Evolutionary conservation across 2,329 filamentous ascomycete genomes (phyloP).

Genomic region (Fusarium oligoseptatum): DNA sequence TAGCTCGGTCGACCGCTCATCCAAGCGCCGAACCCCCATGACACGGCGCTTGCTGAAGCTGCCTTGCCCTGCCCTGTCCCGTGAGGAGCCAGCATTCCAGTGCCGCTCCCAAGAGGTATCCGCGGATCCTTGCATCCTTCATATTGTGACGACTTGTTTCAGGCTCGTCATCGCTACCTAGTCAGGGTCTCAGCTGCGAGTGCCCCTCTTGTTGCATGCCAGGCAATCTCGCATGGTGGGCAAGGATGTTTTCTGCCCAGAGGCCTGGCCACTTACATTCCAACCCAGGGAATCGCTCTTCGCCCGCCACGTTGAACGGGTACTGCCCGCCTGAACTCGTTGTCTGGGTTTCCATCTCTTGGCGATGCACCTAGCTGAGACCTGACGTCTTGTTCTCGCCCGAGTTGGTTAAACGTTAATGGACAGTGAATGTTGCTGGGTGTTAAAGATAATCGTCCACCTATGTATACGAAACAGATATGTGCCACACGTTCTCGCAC

Average conservation of each 20-base stretch:
- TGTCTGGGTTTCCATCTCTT: constrained; percentile 32
- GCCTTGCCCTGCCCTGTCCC: background rate
- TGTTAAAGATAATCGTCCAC: background rate
- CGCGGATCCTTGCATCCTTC: background rate
- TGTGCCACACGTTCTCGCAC: background rate
- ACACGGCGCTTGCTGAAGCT: constrained; percentile 7
- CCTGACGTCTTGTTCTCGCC: background rate
- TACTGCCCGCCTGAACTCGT: constrained; percentile 14
- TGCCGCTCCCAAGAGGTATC: constrained; percentile 15
- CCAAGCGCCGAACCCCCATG: constrained; percentile 3
- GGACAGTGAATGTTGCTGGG: background rate
- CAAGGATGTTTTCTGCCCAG: constrained; percentile 14
- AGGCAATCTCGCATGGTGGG: constrained; percentile 20
- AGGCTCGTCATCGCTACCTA: constrained; percentile 24
- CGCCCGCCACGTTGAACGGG: background rate
- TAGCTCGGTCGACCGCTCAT: background rate
- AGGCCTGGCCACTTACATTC: constrained; percentile 28
- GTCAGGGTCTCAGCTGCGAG: constrained; percentile 25
- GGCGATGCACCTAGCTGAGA: background rate
- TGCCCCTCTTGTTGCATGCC: constrained; percentile 23
- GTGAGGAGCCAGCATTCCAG: constrained; percentile 32
- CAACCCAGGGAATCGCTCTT: constrained; percentile 9
- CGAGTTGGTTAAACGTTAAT: background rate
- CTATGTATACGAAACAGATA: background rate
- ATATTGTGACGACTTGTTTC: constrained; percentile 41